Base-by-base conservation (phyloP, 73 alveolate genomes). In the Tetrahymena thermophila region DNA sequence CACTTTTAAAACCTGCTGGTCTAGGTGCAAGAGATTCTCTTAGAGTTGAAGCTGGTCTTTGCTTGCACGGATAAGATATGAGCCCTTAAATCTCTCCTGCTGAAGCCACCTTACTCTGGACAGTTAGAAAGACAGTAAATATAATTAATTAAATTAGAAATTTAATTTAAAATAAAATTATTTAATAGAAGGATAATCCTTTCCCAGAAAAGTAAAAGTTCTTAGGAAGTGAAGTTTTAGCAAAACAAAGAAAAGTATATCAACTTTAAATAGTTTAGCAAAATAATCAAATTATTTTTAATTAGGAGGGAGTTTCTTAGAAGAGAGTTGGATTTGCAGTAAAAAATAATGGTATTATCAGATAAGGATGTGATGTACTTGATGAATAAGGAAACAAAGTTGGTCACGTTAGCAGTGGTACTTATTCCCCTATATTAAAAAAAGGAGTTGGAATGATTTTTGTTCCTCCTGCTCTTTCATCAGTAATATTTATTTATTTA, bases 1-100 rank as follows among this genome's bases (percentile, higher is more conserved):
- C 96, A 84, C 96, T 94, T 34, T 93, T 94, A 25, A 71, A 85
- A 34, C 96, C 96, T 38, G 96, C 96, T 85, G 99, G 99, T 84
- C 96, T 98, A 9, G 99, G 99, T 17, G 99, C 99, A 3, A 98
- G 99, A 85, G 99, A 98, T 94, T 96, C 99, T 25, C 97, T 98
- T 37, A 96, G 99, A 56, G 96, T 98, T 19, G 99, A 98, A 95
- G 99, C 99, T 35, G 99, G 99, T 42, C 99, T 98, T 31, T 98
- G 99, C 96, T 97, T 98, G 42, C 98, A 98, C 93, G 99, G 99
- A 44, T 97, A 97, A 94, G 99, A 96, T 42, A 94, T 97, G 96
- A 89, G 96, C 71, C 98, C 94, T 94, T 93, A 95, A 42, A 95
- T 96, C 11, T 93, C 99, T 14, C 99, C 99, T 14, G 96, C 97